Evolutionary conservation across 140 eudicot species (phyloP), one percentile per base, ranked within the genome.

Genomic region (Senecio squalidus): DNA sequence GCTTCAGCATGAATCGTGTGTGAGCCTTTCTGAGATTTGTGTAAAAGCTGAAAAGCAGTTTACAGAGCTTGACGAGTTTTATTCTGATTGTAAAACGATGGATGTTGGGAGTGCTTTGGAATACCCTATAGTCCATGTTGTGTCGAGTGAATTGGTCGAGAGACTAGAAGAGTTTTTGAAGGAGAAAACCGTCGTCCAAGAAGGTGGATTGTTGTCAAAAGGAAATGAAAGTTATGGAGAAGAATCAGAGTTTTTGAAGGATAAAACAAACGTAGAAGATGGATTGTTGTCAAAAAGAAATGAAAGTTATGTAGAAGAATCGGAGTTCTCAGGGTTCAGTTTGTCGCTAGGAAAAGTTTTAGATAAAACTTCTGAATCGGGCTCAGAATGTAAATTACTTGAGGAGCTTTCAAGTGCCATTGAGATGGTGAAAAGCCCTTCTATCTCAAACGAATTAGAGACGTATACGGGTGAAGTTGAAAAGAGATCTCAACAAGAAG

Each of bases 161-260:
- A 71, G 89, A 9, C 56, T 87, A 4, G 77, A 68, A 33, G 94
- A 87, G 27, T 78, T 78, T 41, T 72, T 87, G 76, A 87, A 78
- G 45, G 86, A 80, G 41, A 69, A 60, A 24, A 69, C 80, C 9
- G 70, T 78, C 24, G 26, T 10, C 21, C 43, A 10, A 20, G 62
- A 77, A 0, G 48, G 44, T 7, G 45, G 27, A 41, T 43, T 40
- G 54, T 43, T 14, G 3, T 33, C 73, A 0, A 29, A 18, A 17
- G 59, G 41, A 43, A 49, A 60, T 6, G 49, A 72, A 5, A 60
- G 65, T 33, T 18, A 11, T 2, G 70, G 73, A 11, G 70, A 46
- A 13, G 53, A 46, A 36, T 67, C 75, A 33, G 94, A 87, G 27
- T 78, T 78, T 41, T 72, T 87, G 76, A 87, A 78, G 45, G 86